These are phyloP conservation scores for Zarea fungicola DNA, from an alignment of 2,329 filamentous ascomycete genomes.

Conservation along the genomic window DNA sequence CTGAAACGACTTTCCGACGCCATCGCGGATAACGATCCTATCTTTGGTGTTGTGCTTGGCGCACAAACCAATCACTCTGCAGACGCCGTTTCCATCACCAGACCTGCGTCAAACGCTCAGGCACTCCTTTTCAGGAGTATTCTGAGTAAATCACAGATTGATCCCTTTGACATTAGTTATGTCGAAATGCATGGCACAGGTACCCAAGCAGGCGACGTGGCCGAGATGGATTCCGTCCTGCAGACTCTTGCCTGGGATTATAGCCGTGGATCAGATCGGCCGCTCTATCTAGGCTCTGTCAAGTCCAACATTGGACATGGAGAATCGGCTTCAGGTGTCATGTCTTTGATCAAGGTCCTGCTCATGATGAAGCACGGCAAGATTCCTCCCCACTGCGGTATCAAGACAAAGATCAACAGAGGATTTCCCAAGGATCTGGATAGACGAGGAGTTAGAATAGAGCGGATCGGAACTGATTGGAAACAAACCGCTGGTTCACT, in stretches of 20 bases:
- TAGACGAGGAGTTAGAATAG: too few relatives aligned
- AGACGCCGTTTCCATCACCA: slow-evolving; percentile 65
- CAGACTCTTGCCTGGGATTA: slow-evolving; percentile 51
- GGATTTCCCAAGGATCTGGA: slow-evolving; percentile 38
- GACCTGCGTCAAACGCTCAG: slow-evolving; percentile 61
- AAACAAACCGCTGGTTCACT: too few relatives aligned
- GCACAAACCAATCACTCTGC: slow-evolving; percentile 68
- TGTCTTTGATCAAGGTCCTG: slow-evolving; percentile 41
- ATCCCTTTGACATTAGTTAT: slow-evolving; percentile 45
- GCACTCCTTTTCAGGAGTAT: slow-evolving; percentile 54
- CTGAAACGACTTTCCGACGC: slow-evolving; percentile 46
- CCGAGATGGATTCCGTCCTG: slow-evolving; percentile 53
- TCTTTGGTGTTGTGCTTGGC: slow-evolving; percentile 55
- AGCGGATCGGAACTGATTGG: too few relatives aligned
- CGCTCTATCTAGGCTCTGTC: slow-evolving; percentile 41
- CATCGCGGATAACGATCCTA: slow-evolving; percentile 57
- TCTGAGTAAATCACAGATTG: slow-evolving; percentile 52
- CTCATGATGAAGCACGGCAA: slow-evolving; percentile 42
- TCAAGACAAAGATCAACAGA: slow-evolving; percentile 44
- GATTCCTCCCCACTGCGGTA: slow-evolving; percentile 50
- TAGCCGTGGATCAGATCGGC: slow-evolving; percentile 27
- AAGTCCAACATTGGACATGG: slow-evolving; percentile 49
- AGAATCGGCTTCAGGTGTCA: slow-evolving; percentile 38
- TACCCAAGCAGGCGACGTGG: slow-evolving; percentile 39
- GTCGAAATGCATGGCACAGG: slow-evolving; percentile 41